Evolutionary conservation across 495 filamentous ascomycete genomes (phyloP), one percentile per base, ranked within the genome.

Genomic region (Podospora didyma): DNA sequence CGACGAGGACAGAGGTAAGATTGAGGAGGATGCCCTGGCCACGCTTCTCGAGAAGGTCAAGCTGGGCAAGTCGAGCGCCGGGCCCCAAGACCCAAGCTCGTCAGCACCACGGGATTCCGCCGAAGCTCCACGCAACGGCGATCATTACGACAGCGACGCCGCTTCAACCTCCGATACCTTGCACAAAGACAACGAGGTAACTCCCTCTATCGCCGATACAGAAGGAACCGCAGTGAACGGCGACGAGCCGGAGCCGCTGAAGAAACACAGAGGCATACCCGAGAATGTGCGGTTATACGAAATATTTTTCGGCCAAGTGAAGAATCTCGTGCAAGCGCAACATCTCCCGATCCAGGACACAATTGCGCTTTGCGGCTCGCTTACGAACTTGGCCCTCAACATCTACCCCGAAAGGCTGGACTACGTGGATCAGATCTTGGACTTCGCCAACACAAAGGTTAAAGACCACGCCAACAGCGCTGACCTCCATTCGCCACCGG

Each of bases 241-340:
- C 11, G 69, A 75, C 17, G 69, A 74, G 52, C 23, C 62, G 2
- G 61, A 77, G 20, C 63, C 71, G 26, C 49, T 66, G 3, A 81
- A 81, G 54, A 86, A 87, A 62, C 83, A 83, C 23, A 73, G 85
- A 59, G 86, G 81, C 19, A 88, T 94, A 62, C 90, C 93, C 2
- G 82, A 87, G 46, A 86, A 92, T 69, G 83, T 96, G 50, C 93
- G 88, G 70, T 82, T 98, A 10, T 98, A 97, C 72, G 92, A 96
- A 72, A 92, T 97, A 45, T 98, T 98, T 75, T 96, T 96, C 67
- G 89, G 95, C 46, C 94, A 98, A 66, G 95, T 97, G 51, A 86
- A 92, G 59, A 91, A 90, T 64, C 79, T 98, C 45, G 92, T 97
- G 59, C 90, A 89, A 70, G 86, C 87, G 17, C 92, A 96, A 64